Conservation (phyloP, 2,329 filamentous ascomycete species). For the Xylaria sp. region DNA sequence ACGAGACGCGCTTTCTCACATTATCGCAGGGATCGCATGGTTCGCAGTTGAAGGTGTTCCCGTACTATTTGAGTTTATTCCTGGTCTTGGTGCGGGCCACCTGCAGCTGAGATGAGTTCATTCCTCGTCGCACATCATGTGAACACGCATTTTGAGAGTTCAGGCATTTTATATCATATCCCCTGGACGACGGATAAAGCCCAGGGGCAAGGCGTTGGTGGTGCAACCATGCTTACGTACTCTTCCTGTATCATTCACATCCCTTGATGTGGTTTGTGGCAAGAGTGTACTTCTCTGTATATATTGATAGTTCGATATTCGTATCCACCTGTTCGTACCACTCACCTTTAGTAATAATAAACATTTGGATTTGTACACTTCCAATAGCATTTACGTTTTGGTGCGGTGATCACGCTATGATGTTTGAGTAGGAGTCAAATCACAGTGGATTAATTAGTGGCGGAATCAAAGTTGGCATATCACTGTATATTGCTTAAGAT, state of each 20-base stretch:
- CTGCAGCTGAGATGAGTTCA: conserved; percentile 42
- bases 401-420: neutral
- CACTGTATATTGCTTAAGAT: neutral
- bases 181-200: conserved; percentile 28
- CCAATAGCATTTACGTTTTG: neutral
- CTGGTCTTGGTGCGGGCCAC: conserved; percentile 52
- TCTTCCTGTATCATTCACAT: conserved; percentile 15
- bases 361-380: neutral
- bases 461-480: neutral
- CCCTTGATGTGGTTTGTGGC: conserved; percentile 10
- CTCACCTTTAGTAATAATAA: neutral
- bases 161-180: conserved; percentile 33
- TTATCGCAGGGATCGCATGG: conserved; percentile 48
- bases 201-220: conserved; percentile 35
- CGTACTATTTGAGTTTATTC: conserved; percentile 56
- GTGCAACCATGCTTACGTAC: conserved; percentile 22
- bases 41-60: conserved; percentile 56
- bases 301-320: conserved; percentile 34
- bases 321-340: conserved; percentile 11
- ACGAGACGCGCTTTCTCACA: conserved; percentile 20
- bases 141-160: conserved; percentile 30
- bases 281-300: conserved; percentile 30
- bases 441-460: neutral
- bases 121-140: conserved; percentile 22
- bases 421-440: neutral